These are phyloP conservation scores for Rhodotorula kratochvilovae DNA, from an alignment of 768 basidiomycete species.

Conservation along the genomic window DNA sequence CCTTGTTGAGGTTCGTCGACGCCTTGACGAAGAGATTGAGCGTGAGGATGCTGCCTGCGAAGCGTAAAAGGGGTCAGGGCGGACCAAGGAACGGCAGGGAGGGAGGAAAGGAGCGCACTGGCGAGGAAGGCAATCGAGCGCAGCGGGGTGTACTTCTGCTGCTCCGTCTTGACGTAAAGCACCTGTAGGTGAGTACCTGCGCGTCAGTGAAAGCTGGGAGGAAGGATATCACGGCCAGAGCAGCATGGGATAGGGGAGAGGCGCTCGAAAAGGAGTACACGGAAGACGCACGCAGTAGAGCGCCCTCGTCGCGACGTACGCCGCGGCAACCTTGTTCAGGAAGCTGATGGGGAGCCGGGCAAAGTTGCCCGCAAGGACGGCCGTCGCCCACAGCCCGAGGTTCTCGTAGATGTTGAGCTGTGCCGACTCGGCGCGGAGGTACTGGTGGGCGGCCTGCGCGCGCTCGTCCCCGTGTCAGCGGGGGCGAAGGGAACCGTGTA, in stretches of 20 bases:
- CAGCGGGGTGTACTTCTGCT: not conserved
- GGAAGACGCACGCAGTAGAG: not conserved
- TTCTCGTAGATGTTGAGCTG: constrained; percentile 26
- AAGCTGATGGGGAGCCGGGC: not conserved
- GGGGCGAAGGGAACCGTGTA: not conserved
- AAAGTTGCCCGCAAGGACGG: constrained; percentile 16
- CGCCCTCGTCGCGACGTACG: constrained; percentile 1
- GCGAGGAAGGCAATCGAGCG: constrained; percentile 1
- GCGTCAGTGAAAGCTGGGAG: not conserved
- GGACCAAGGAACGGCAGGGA: too few relatives aligned
- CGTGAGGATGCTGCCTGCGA: not conserved
- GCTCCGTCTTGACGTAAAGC: not conserved
- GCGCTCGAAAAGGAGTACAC: not conserved
- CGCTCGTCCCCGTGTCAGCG: not conserved
- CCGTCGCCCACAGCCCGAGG: constrained; percentile 11
- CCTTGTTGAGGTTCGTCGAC: constrained; percentile 2
- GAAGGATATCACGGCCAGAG: too few relatives aligned
- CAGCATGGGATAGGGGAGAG: too few relatives aligned
- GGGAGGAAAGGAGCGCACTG: not conserved
- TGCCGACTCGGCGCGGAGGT: constrained; percentile 14
- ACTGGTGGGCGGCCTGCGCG: constrained; percentile 7
- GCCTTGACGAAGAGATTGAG: not conserved
- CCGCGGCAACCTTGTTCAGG: constrained; percentile 1
- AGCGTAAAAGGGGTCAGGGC: not conserved
- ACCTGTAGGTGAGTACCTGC: not conserved